Percentiles rank a stretch among this genome's conserved stretches.
phyloP scores from a whole-genome alignment of 1,284 basidiomycete genomes.

The Calocybe gambosa region DNA sequence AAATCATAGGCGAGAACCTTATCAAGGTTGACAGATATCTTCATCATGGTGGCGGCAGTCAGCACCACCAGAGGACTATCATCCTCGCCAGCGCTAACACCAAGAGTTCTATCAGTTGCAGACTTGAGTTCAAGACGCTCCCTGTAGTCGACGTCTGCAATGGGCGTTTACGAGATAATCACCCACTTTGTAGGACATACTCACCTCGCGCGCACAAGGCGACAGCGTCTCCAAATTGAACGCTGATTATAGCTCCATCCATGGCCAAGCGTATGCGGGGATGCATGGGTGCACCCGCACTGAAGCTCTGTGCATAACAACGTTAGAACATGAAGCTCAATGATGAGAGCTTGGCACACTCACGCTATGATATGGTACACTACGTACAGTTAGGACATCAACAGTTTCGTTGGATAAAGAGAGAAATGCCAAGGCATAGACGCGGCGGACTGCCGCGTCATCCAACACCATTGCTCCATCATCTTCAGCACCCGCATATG shows the following conservation, averaged over 20 bases:
- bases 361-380: slow-evolving; percentile 73
- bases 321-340: background rate
- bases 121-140: slow-evolving; percentile 70
- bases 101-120: slow-evolving; percentile 59
- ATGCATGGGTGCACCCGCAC: slow-evolving; percentile 60
- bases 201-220: slow-evolving; percentile 62
- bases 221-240: slow-evolving; percentile 76
- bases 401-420: slow-evolving; percentile 36
- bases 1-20: slow-evolving; percentile 35
- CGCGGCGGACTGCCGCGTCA: slow-evolving; percentile 41
- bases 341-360: slow-evolving; percentile 19
- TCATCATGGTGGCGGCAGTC: slow-evolving; percentile 64
- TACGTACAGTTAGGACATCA: slow-evolving; percentile 40
- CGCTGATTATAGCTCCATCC: slow-evolving; percentile 48
- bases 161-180: background rate
- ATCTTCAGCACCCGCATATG: slow-evolving; percentile 57
- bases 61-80: slow-evolving; percentile 55
- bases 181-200: slow-evolving; percentile 7
- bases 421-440: slow-evolving; percentile 58
- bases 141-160: slow-evolving; percentile 59
- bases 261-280: slow-evolving; percentile 58
- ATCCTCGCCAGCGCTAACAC: slow-evolving; percentile 49
- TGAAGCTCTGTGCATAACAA: slow-evolving; percentile 41
- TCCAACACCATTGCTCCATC: slow-evolving; percentile 36
- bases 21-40: slow-evolving; percentile 54